Evolutionary conservation across 2,329 filamentous ascomycete species (phyloP), one percentile per base, ranked within the genome.

Genomic region (Volutella citrinella): DNA sequence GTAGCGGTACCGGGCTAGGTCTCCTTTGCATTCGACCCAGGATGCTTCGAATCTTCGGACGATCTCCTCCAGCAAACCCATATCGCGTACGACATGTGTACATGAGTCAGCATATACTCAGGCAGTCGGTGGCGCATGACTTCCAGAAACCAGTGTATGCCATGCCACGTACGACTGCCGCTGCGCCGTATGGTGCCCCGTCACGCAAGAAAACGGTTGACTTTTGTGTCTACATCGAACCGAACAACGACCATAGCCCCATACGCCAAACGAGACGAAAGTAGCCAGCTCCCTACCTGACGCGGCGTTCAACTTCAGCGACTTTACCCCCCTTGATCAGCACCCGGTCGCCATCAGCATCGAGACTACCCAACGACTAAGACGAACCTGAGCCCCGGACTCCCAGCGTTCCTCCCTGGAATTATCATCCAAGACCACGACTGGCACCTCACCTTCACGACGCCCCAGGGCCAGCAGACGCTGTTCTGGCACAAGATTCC

Each of bases 141-240:
- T n/a, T n/a, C n/a, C n/a, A n/a, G n/a, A n/a, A n/a, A n/a, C n/a
- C n/a, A n/a, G n/a, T n/a, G n/a, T n/a, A n/a, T n/a, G n/a, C n/a
- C n/a, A n/a, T n/a, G n/a, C n/a, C n/a, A n/a, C n/a, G n/a, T n/a
- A n/a, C n/a, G n/a, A n/a, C n/a, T n/a, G n/a, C n/a, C n/a, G n/a
- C 36, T 7, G 14, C 12, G 7, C 32, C 31, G n/a, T 27, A 26
- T 5, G 21, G 18, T 11, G 13, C 32, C 4, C 23, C 32, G 2
- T 5, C 21, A 4, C 27, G 27, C 10, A n/a, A n/a, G n/a, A 39
- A 32, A 13, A 39, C 34, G 11, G 36, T 39, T n/a, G 36, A 39
- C 18, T 39, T 39, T 24, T 39, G 36, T 14, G 30, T 39, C 11
- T 39, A 32, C 12, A 10, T 39, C 13, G 32, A 39, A 7, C 36